Evolutionary conservation across 164 flowering plant species (phyloP), one percentile per base, ranked within the genome.

Genomic region (Annona cherimola): DNA sequence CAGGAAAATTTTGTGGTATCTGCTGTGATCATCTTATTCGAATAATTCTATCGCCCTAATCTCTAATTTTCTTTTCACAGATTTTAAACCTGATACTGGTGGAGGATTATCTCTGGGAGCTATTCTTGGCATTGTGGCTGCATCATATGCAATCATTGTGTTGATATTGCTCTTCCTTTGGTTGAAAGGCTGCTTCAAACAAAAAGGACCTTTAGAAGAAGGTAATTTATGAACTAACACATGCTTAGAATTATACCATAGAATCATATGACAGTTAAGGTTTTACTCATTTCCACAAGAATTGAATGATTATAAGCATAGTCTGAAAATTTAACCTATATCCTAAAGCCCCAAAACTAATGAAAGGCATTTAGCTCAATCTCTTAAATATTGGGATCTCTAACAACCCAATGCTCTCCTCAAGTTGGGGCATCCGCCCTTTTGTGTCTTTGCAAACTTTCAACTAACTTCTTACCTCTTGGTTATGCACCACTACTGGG

Each of bases 81-180:
- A 90, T 69, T 89, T 89, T 42, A 73, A 69, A 43, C 86, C 86
- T 69, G 68, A 63, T 35, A 73, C 80, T 7, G 62, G 63, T 40
- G 45, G 67, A 45, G 44, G 67, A 75, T 69, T 61, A 40, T 19
- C 74, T 46, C 20, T 73, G 4, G 55, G 59, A 9, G 12, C 72
- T 45, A 88, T 91, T 74, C 84, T 73, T 67, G 91, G 90, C 65
- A 87, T 91, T 63, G 88, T 85, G 42, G 46, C 72, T 76, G 80
- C 78, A 69, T 83, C 85, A 7, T 74, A 70, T 61, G 77, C 76
- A 4, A 5, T 79, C 42, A 20, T 88, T 8, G 7, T 74, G 54
- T 43, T 85, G 69, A 59, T 87, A 69, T 73, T 88, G 66, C 63
- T 69, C 4, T 7, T 79, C 46, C 88, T 91, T 45, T 59, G 88